phyloP scores from a whole-genome alignment of 768 basidiomycete genomes.

The Sporobolomyces pararoseus region DNA sequence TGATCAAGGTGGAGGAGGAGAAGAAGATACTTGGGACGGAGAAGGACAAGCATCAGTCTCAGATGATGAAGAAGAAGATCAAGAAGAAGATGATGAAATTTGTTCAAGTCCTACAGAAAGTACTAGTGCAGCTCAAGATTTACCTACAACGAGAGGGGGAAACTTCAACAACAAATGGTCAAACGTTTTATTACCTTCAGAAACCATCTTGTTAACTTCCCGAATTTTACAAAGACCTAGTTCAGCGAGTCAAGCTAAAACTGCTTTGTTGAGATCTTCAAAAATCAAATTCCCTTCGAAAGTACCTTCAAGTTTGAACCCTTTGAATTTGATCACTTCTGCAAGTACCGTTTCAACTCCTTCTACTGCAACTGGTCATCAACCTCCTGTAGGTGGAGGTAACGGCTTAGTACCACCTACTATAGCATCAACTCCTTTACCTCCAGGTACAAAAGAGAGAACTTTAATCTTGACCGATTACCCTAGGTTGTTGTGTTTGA shows the following conservation, averaged over 20 bases:
- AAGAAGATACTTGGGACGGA: background rate
- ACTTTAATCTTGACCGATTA: constrained; percentile 42
- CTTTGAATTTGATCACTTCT: constrained; percentile 21
- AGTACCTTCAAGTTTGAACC: constrained; percentile 13
- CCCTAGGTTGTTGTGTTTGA: constrained; percentile 40
- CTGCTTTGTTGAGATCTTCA: constrained; percentile 4
- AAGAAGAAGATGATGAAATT: constrained; percentile 13
- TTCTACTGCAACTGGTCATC: background rate
- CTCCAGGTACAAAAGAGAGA: constrained; percentile 31
- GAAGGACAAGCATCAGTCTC: constrained; percentile 12
- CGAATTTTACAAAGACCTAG: constrained; percentile 24
- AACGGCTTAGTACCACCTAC: background rate
- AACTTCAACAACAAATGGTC: constrained; percentile 21
- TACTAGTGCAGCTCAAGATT: constrained; percentile 16
- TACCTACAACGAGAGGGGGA: constrained; percentile 1
- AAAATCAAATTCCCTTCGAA: constrained; percentile 26
- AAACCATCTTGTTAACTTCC: constrained; percentile 38
- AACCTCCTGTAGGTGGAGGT: background rate
- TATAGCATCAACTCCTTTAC: background rate
- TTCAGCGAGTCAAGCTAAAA: constrained; percentile 8
- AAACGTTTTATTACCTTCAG: constrained; percentile 34
- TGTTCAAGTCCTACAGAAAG: constrained; percentile 16
- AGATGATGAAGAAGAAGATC: background rate
- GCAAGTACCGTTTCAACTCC: background rate
- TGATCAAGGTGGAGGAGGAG: constrained; percentile 6